phyloP scores from a whole-genome alignment of 768 basidiomycete genomes.

The Erythrobasidium yunnanense region DNA sequence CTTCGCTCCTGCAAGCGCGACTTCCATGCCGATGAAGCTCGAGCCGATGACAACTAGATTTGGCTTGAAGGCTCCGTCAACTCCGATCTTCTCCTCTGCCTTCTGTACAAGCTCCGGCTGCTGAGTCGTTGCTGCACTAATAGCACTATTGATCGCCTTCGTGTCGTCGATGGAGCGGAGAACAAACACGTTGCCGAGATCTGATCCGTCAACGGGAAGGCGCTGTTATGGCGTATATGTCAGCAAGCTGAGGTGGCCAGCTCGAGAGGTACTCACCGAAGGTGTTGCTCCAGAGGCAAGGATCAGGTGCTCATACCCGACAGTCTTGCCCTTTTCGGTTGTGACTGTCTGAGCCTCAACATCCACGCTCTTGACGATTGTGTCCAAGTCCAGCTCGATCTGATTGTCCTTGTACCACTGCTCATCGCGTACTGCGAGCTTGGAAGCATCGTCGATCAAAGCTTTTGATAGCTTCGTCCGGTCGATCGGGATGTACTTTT shows the following conservation, averaged over 20 bases:
- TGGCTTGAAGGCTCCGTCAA: slow-evolving; percentile 49
- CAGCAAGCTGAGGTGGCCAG: neutral
- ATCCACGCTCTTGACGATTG: slow-evolving; percentile 62
- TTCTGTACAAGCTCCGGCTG: slow-evolving; percentile 30
- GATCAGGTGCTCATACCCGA: slow-evolving; percentile 64
- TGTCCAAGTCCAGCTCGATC: slow-evolving; percentile 54
- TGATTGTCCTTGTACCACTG: slow-evolving; percentile 58
- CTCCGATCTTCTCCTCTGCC: slow-evolving; percentile 42
- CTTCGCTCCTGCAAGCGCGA: slow-evolving; percentile 59
- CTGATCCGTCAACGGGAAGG: slow-evolving; percentile 63
- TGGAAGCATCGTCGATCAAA: slow-evolving; percentile 63
- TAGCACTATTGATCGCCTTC: slow-evolving; percentile 44
- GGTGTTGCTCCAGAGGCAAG: slow-evolving; percentile 67
- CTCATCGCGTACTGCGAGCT: slow-evolving; percentile 60
- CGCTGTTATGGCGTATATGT: slow-evolving; percentile 36
- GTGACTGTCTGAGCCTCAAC: slow-evolving; percentile 54
- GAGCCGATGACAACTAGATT: slow-evolving; percentile 70
- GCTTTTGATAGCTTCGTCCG: slow-evolving; percentile 83
- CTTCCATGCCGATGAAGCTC: slow-evolving; percentile 85
- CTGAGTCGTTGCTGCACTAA: slow-evolving; percentile 20
- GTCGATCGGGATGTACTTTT: slow-evolving; percentile 71
- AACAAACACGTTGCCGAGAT: slow-evolving; percentile 65
- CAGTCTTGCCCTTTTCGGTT: slow-evolving; percentile 53
- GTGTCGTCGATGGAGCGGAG: slow-evolving; percentile 62
- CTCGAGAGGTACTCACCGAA: slow-evolving; percentile 40